Percentiles rank a stretch among this genome's conserved stretches.
Evolutionary conservation across 1,284 basidiomycete species (phyloP).

Genomic region (Anthracocystis walkeri): DNA sequence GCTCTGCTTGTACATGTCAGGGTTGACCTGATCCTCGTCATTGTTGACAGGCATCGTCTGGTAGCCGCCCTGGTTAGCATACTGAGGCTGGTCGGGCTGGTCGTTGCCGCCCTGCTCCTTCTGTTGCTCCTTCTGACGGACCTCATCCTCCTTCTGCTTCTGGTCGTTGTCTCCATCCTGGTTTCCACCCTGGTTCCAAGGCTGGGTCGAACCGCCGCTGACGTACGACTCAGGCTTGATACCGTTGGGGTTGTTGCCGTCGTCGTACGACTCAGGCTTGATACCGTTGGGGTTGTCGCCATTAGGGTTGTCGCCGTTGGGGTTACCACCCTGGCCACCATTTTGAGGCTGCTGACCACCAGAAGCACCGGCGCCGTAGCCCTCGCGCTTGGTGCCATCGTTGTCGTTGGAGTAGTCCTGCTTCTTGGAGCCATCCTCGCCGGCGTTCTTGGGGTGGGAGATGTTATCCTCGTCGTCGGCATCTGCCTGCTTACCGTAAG

Average conservation of each 20-base stretch:
- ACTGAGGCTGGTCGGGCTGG: slow-evolving; percentile 4
- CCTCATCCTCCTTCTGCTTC: slow-evolving; percentile 14
- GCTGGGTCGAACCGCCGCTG: no score
- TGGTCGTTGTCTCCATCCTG: slow-evolving; percentile 8
- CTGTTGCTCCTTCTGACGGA: slow-evolving; percentile 13
- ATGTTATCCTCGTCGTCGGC: slow-evolving; percentile 10
- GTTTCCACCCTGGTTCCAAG: not conserved
- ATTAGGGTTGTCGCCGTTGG: not conserved
- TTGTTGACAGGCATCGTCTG: slow-evolving; percentile 7
- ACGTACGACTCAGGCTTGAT: no score
- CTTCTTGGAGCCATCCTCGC: not conserved
- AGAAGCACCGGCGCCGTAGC: slow-evolving; percentile 1
- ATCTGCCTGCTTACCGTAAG: no score
- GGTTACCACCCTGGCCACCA: not conserved
- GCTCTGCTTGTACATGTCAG: not conserved
- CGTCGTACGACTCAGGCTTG: no score
- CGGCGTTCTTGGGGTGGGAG: not conserved
- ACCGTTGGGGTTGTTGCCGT: no score
- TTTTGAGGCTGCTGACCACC: not conserved
- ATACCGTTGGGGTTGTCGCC: no score
- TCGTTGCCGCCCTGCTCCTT: slow-evolving; percentile 1
- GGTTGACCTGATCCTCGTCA: slow-evolving; percentile 7
- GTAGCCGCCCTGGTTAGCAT: not conserved
- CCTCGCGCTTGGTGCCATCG: not conserved
- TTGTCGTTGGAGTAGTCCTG: slow-evolving; percentile 14